Base-by-base conservation (phyloP, 2,329 filamentous ascomycete species). In the Hypoxylon sp. region DNA sequence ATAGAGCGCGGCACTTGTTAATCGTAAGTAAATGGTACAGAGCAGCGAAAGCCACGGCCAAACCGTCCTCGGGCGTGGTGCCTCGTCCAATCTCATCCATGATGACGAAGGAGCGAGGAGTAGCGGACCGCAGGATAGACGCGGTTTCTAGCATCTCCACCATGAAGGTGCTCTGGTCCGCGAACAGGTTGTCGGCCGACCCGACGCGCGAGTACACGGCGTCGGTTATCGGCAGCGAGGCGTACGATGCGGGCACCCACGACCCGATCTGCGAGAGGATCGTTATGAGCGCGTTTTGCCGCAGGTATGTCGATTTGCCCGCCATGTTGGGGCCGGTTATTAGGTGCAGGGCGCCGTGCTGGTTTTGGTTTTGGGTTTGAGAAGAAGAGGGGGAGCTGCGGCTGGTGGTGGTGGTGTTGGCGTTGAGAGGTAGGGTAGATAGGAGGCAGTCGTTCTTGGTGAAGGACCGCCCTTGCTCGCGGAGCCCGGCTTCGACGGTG, bases 91-190 rank as follows among this genome's bases (percentile, higher is more conserved):
- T 93, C 83, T 99, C 96, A 79, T 99, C 96, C 95, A 99, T 98
- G 79, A 99, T 95, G 68, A 96, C 95, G 75, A 99, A 97, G 0
- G 92, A 96, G 25, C 91, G 87, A 1, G 90, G 82, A 0, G 95
- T 98, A 0, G 96, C 95, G 72, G 92, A 87, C 68, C 91, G 92
- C 58, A 99, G 86, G 59, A 99, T 99, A 27, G 92, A 87, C 1
- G 95, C 95, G 20, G 96, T 97, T 81, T 99, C 96, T 1, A 98
- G 87, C 96, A 99, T 99, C 82, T 99, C 96, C 0, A 98, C 94
- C 96, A 99, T 98, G 81, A 99, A 99, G 0, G 97, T 99, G 59
- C 94, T 97, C 80, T 98, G 95, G 82, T 97, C 92, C 56, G 90
- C 89, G 82, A 92, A 98, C n/a, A 99, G 85, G 78, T 97, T 95